Evolutionary conservation across 2,329 filamentous ascomycete genomes (phyloP).

Genomic region (Aspergillus viridinutans): DNA sequence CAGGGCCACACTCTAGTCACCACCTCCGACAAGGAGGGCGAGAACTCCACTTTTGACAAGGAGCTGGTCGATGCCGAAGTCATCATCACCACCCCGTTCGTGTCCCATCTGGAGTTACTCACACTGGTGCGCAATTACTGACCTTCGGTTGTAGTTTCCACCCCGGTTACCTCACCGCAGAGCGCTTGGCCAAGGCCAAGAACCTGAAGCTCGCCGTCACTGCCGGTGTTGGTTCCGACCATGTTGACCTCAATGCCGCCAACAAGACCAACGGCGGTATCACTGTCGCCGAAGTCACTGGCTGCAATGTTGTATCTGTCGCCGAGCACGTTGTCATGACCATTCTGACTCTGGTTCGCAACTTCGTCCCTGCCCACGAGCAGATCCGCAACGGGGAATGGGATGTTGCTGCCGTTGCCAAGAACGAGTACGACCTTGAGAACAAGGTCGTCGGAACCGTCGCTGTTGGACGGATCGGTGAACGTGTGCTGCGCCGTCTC

Average conservation of each 20-base stretch:
- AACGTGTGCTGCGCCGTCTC: conserved; percentile 92
- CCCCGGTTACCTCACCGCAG: conserved; percentile 93
- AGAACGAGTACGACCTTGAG: conserved; percentile 98
- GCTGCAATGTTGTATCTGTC: conserved; percentile 96
- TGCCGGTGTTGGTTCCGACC: conserved; percentile 96
- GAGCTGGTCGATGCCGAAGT: conserved; percentile 95
- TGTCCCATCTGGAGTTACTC: conserved; percentile 1
- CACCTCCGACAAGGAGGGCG: conserved; percentile 95
- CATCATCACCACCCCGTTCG: conserved; percentile 96
- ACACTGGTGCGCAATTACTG: background rate
- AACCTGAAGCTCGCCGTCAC: conserved; percentile 97
- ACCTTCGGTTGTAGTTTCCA: conserved; percentile 67
- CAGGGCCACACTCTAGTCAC: conserved; percentile 95
- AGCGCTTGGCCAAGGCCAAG: conserved; percentile 96
- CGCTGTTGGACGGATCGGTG: conserved; percentile 93
- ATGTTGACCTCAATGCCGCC: conserved; percentile 93
- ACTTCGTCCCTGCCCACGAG: conserved; percentile 98
- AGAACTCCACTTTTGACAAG: conserved; percentile 88
- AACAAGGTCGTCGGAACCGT: conserved; percentile 97
- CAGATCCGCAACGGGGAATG: conserved; percentile 84
- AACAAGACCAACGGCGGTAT: conserved; percentile 98
- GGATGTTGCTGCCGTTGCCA: conserved; percentile 92
- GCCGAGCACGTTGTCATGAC: conserved; percentile 99
- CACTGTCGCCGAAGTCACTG: conserved; percentile 96
- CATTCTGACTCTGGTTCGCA: conserved; percentile 90